Evolutionary conservation across 441 rosid genomes (phyloP).

Genomic region (Viola pubescens): DNA sequence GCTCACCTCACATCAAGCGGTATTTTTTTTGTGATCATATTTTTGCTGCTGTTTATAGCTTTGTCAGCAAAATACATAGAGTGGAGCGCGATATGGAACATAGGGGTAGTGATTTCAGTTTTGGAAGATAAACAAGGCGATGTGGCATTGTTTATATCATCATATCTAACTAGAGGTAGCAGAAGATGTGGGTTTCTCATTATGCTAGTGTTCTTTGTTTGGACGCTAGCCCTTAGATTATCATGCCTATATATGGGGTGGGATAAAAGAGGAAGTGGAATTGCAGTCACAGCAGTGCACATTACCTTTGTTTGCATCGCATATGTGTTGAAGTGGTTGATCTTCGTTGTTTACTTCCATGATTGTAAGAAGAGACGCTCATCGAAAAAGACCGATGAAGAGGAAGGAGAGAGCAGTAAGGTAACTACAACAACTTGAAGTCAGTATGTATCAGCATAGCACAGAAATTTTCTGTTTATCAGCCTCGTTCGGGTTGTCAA

Average conservation of each 20-base stretch:
- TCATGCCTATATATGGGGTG: background rate
- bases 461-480: too few species aligned
- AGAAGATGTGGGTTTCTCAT: constrained; percentile 11
- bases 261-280: constrained; percentile 2
- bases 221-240: constrained; percentile 10
- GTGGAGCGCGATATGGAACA: constrained; percentile 32
- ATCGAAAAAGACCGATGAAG: constrained; percentile 6
- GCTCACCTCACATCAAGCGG: fast-evolving
- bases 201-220: constrained; percentile 8
- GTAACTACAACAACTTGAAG: too few species aligned
- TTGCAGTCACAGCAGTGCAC: background rate
- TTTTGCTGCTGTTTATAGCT: constrained; percentile 6
- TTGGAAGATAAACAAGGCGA: constrained; percentile 30
- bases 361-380: constrained; percentile 14
- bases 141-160: constrained; percentile 19
- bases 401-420: background rate
- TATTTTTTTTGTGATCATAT: background rate
- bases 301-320: constrained; percentile 11
- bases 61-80: constrained; percentile 17
- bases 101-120: constrained; percentile 26
- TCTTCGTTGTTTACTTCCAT: constrained; percentile 11
- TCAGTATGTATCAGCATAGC: too few species aligned
- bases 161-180: constrained; percentile 20
- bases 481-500: too few species aligned
- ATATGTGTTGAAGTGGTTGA: constrained; percentile 16